These are phyloP conservation scores for Arachis hypogaea DNA, from an alignment of 306 rosid genomes.

Conservation along the genomic window DNA sequence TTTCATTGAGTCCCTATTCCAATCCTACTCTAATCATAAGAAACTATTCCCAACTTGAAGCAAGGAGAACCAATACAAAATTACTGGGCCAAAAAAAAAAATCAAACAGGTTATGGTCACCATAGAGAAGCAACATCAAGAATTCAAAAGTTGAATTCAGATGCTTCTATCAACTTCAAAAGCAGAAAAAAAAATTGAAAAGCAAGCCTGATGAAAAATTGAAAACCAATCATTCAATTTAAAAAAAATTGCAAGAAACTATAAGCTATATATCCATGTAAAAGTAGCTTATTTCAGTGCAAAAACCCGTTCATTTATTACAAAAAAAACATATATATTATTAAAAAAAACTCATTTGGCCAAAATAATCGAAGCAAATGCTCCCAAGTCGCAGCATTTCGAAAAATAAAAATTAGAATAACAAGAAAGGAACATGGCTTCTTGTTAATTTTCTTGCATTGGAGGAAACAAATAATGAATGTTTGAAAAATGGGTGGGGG, in stretches of 20 bases:
- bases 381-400: not conserved
- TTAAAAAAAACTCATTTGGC: conserved; percentile 35
- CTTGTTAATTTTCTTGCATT: conserved; percentile 32
- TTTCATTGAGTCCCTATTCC: conserved; percentile 21
- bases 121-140: conserved; percentile 5
- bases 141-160: not conserved
- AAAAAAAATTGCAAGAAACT: conserved; percentile 20
- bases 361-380: conserved; percentile 28
- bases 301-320: too few relatives aligned
- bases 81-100: not conserved
- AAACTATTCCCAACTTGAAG: conserved; percentile 24
- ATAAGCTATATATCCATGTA: conserved; percentile 20
- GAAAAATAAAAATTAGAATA: not conserved
- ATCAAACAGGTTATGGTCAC: conserved; percentile 19
- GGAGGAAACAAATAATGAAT: not conserved
- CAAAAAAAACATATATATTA: too few relatives aligned
- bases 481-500: conserved; percentile 12
- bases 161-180: conserved; percentile 25
- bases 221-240: conserved; percentile 1
- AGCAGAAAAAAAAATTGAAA: not conserved
- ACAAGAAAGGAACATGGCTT: conserved; percentile 13
- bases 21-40: conserved; percentile 27
- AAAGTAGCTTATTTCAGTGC: conserved; percentile 35
- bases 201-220: too few relatives aligned
- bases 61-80: not conserved